phyloP scores from a whole-genome alignment of 1,139 yeast genomes.

The Suhomyces choctaworum region DNA sequence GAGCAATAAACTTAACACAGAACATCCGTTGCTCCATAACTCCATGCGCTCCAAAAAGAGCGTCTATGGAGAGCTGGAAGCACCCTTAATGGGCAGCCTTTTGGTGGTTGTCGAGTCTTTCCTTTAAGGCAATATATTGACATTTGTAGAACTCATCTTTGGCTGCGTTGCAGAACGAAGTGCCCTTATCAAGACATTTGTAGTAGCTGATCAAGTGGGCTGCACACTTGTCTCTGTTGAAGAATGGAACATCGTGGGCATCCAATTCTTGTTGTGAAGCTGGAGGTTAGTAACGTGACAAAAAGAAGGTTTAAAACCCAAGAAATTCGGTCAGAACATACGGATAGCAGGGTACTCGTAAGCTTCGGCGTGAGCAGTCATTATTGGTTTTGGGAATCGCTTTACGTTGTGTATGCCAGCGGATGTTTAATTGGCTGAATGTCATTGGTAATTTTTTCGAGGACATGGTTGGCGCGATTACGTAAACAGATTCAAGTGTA shows the following conservation, averaged over 20 bases:
- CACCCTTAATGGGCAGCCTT: constrained; percentile 13
- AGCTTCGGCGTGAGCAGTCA: constrained; percentile 18
- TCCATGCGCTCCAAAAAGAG: too few species aligned
- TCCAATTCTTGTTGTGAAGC: constrained; percentile 47
- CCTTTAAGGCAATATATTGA: constrained; percentile 46
- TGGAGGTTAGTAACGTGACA: constrained; percentile 15
- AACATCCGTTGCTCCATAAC: too few species aligned
- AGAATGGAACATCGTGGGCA: constrained; percentile 45
- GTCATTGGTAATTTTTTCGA: constrained; percentile 13
- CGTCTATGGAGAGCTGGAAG: too few species aligned
- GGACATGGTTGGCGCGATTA: constrained; percentile 4
- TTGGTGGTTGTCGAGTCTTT: constrained; percentile 37
- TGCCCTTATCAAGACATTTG: constrained; percentile 49
- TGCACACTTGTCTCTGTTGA: constrained; percentile 51
- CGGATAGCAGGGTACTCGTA: constrained; percentile 22
- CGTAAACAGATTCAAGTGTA: background rate
- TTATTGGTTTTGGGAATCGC: too few species aligned
- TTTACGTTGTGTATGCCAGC: too few species aligned
- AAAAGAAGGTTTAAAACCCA: too few species aligned
- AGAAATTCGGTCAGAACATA: too few species aligned
- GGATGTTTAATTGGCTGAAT: constrained; percentile 10
- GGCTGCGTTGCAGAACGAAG: constrained; percentile 42
- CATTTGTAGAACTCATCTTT: constrained; percentile 52
- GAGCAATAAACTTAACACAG: too few species aligned
- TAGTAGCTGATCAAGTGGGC: constrained; percentile 47